phyloP scores from a whole-genome alignment of 495 filamentous ascomycete genomes.

The Penicillium soppii region DNA sequence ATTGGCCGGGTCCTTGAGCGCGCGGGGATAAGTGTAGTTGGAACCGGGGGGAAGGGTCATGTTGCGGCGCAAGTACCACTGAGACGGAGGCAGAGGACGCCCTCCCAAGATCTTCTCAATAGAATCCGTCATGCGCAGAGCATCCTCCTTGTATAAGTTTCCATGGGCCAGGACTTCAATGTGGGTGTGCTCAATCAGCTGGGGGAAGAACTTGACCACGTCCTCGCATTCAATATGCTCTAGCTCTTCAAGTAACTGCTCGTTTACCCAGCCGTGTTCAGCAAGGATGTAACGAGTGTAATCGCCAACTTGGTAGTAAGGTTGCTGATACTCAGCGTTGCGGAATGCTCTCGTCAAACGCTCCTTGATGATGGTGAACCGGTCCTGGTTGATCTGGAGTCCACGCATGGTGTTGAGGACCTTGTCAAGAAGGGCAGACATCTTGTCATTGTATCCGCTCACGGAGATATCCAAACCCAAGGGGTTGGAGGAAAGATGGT shows the following conservation, averaged over 20 bases:
- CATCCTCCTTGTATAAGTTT: constrained; percentile 95
- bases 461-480: constrained; percentile 78
- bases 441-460: constrained; percentile 94
- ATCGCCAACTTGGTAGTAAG: constrained; percentile 87
- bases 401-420: constrained; percentile 85
- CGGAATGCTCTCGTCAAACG: constrained; percentile 69
- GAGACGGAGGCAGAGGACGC: constrained; percentile 67
- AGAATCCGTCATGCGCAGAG: constrained; percentile 78
- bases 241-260: constrained; percentile 77
- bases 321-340: constrained; percentile 84
- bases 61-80: constrained; percentile 77
- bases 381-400: constrained; percentile 74
- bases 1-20: constrained; percentile 83
- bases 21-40: constrained; percentile 79
- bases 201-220: constrained; percentile 73
- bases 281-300: constrained; percentile 75
- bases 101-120: constrained; percentile 79
- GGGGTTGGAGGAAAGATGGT: constrained; percentile 67
- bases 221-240: constrained; percentile 70
- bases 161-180: constrained; percentile 88
- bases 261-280: constrained; percentile 76
- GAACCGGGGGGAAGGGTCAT: constrained; percentile 74
- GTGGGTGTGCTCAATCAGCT: constrained; percentile 78
- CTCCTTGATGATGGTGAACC: constrained; percentile 92
- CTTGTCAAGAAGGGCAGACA: constrained; percentile 87